Conservation (phyloP, 75 land plant genomes). For the Adiantum capillusveneris region DNA sequence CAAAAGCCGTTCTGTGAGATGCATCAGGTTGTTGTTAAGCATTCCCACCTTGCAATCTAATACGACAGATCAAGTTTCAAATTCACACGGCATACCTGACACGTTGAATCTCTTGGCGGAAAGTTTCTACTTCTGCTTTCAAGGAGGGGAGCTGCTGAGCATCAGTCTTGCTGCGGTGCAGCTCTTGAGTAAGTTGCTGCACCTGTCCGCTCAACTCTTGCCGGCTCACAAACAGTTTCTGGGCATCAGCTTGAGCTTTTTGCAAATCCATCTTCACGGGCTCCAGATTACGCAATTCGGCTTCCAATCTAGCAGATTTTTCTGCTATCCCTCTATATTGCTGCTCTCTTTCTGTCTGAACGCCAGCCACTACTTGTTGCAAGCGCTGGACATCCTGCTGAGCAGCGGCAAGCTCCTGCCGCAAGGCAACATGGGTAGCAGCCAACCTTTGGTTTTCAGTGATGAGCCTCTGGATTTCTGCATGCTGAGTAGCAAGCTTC, state of each 20-base stretch:
- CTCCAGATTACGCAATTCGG: slow-evolving; percentile 30
- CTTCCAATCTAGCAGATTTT: slow-evolving; percentile 55
- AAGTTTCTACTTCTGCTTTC: slow-evolving; percentile 45
- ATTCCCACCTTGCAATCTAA: background rate
- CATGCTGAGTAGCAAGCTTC: slow-evolving; percentile 52
- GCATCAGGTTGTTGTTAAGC: background rate
- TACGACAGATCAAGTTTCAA: background rate
- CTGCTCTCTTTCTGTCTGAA: slow-evolving; percentile 46
- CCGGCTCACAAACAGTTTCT: slow-evolving; percentile 34
- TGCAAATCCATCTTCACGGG: slow-evolving; percentile 45
- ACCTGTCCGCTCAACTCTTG: slow-evolving; percentile 42
- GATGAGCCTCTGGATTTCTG: slow-evolving; percentile 57
- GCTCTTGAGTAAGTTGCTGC: slow-evolving; percentile 48
- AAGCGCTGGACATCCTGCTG: slow-evolving; percentile 68
- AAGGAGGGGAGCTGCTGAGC: slow-evolving; percentile 40
- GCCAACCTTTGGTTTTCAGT: slow-evolving; percentile 49
- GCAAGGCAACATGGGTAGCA: slow-evolving; percentile 48
- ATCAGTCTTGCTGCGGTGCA: slow-evolving; percentile 45
- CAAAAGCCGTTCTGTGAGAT: slow-evolving; percentile 44
- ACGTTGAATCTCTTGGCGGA: slow-evolving; percentile 51
- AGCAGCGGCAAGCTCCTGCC: slow-evolving; percentile 51
- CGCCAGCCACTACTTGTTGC: slow-evolving; percentile 27
- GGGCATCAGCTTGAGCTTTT: slow-evolving; percentile 47
- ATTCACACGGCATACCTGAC: slow-evolving; percentile 33
- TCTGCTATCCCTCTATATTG: slow-evolving; percentile 58